Evolutionary conservation across 129 eudicot genomes (phyloP), one percentile per base, ranked within the genome.

Genomic region (Ambrosia trifida): DNA sequence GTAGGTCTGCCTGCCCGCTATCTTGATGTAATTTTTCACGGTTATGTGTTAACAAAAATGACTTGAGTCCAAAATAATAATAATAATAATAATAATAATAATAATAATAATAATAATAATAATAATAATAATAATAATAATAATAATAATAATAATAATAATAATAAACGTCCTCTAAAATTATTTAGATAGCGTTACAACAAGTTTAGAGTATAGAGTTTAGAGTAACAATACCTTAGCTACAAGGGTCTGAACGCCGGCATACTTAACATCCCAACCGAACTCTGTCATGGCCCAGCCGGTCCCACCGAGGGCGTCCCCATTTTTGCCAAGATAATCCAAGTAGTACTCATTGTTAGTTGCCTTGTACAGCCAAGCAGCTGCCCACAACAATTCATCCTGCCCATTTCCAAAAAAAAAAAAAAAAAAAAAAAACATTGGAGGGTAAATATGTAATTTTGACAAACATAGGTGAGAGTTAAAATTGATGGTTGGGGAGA

Each of bases 241-340:
- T 33, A 89, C 98, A 47, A 93, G 89, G 67, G 94, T 86, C 66
- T 93, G 98, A 32, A 89, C 98, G 62, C 96, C 98, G 38, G 98
- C 95, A 72, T 93, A 93, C 83, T 93, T 93, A 60, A 93, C 98
- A 75, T 93, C 98, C 98, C 98, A 93, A 5, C 98, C 96, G 66
- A 93, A 93, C 75, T 93, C 95, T 16, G 95, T 93, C 91, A 93
- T 89, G 76, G 87, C 86, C 98, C 98, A 93, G 20, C 92, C 96
- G 66, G 98, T 93, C 78, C 98, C 98, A 49, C 98, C 98, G 38
- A 93, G 86, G 0, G 87, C 83, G 50, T 93, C 89, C 11, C 86
- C 98, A 24, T 93, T 93, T 64, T 80, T 66, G 13, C 85, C 96
- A 3, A 93, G 88, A 80, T 93, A 93, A 78, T 85, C 80, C 84